Conservation (phyloP, 176 grass and related monocot genomes). For the Rhynchospora pubera region DNA sequence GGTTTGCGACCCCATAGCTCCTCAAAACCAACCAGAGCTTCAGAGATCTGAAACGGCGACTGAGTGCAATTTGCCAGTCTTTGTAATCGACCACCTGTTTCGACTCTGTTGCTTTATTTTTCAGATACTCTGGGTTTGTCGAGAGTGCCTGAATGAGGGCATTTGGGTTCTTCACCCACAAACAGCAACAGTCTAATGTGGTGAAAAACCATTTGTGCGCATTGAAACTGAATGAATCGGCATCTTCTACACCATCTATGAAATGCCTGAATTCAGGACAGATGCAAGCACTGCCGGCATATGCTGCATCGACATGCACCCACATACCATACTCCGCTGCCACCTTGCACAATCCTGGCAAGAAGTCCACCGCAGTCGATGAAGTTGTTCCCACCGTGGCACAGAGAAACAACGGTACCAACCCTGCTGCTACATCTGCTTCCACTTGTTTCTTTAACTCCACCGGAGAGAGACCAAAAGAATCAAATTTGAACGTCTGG, state of each 20-base stretch:
- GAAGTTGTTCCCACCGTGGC: slow-evolving; percentile 41
- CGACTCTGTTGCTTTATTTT: slow-evolving; percentile 27
- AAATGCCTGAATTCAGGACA: slow-evolving; percentile 68
- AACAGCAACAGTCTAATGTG: slow-evolving; percentile 61
- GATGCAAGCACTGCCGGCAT: slow-evolving; percentile 72
- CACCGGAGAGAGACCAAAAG: background rate
- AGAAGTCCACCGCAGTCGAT: slow-evolving; percentile 17
- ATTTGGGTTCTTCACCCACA: slow-evolving; percentile 30
- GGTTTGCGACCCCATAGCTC: slow-evolving; percentile 44
- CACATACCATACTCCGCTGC: slow-evolving; percentile 27
- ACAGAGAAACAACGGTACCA: slow-evolving; percentile 31
- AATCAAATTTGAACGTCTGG: background rate
- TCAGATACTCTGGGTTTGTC: slow-evolving; percentile 56
- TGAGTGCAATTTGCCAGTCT: slow-evolving; percentile 57
- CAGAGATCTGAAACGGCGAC: slow-evolving; percentile 47
- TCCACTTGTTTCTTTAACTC: slow-evolving; percentile 15
- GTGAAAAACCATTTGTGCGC: slow-evolving; percentile 80
- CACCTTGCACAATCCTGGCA: slow-evolving; percentile 26
- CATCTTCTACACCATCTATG: slow-evolving; percentile 67
- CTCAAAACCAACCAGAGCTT: slow-evolving; percentile 71
- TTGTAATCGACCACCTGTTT: slow-evolving; percentile 65
- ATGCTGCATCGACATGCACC: slow-evolving; percentile 76
- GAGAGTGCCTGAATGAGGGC: slow-evolving; percentile 37
- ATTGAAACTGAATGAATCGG: slow-evolving; percentile 86
- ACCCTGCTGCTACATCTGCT: slow-evolving; percentile 18